Percentiles rank a stretch among this genome's conserved stretches.
Conservation (phyloP, 2,329 filamentous ascomycete species). For the Mollisiaceae sp. region DNA sequence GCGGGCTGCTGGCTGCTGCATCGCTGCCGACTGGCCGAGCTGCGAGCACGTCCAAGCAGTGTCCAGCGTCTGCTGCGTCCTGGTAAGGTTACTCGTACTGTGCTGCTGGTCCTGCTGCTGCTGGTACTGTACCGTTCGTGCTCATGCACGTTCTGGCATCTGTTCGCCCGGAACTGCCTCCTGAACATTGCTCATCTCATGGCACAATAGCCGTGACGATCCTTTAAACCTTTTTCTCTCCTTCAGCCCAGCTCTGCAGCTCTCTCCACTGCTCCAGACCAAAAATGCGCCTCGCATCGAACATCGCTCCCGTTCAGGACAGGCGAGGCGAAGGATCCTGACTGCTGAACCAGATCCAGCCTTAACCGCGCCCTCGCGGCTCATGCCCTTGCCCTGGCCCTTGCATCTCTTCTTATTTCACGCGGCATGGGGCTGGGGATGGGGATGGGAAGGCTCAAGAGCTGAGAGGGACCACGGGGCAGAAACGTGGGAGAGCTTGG, state of each 20-base stretch:
- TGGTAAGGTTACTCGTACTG: too few relatives aligned
- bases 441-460: too few relatives aligned
- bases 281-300: constrained; percentile 7
- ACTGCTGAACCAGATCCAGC: constrained; percentile 6
- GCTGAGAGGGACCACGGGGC: background rate
- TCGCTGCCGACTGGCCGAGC: background rate
- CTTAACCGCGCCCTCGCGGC: background rate
- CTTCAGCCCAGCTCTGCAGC: background rate
- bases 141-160: background rate
- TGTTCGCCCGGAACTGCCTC: background rate
- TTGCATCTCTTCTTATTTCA: background rate
- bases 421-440: too few relatives aligned
- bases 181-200: background rate
- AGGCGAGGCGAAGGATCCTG: background rate
- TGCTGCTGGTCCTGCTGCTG: too few relatives aligned
- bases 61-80: too few relatives aligned
- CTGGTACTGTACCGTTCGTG: too few relatives aligned
- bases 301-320: background rate
- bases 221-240: background rate
- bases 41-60: background rate
- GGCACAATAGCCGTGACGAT: background rate
- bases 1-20: background rate
- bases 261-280: background rate
- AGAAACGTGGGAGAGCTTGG: background rate
- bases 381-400: background rate